A percentile compares a stretch with the other conserved stretches of the same genome.
Evolutionary conservation across 2,329 filamentous ascomycete genomes (phyloP).

Genomic region (Stagonosporopsis vannaccii): DNA sequence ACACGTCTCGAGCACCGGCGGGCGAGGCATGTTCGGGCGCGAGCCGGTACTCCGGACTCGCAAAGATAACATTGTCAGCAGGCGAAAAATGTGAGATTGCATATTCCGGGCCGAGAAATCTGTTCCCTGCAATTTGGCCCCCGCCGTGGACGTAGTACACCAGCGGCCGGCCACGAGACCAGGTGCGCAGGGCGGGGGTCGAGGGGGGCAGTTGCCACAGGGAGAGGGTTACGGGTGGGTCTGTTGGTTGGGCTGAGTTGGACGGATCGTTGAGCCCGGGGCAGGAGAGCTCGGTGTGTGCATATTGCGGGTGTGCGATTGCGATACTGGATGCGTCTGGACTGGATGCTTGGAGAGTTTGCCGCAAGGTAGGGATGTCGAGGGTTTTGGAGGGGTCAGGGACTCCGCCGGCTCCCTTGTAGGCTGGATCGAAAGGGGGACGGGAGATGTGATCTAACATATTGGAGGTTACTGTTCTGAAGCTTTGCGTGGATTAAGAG

Average conservation of each 20-base stretch:
- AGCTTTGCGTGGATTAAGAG: not conserved
- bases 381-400: not conserved
- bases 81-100: constrained; percentile 34
- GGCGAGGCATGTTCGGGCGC: constrained; percentile 54
- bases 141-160: constrained; percentile 52
- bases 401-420: not conserved
- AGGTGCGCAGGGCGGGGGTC: not conserved
- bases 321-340: not conserved
- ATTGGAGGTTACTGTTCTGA: not conserved
- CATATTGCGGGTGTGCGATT: not conserved
- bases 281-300: not conserved
- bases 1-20: constrained; percentile 45
- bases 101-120: constrained; percentile 34
- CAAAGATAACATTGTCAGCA: constrained; percentile 25
- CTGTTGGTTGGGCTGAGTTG: not conserved
- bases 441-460: not conserved
- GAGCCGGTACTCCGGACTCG: constrained; percentile 52
- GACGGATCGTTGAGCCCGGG: not conserved
- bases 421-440: constrained; percentile 8
- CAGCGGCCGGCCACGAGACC: constrained; percentile 1
- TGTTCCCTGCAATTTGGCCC: constrained; percentile 47
- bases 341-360: not conserved
- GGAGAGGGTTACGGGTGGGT: not conserved
- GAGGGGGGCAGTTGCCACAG: not conserved
- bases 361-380: not conserved